These are phyloP conservation scores for Stromatinia cepivora DNA, from an alignment of 2,329 filamentous ascomycete species.

Conservation along the genomic window DNA sequence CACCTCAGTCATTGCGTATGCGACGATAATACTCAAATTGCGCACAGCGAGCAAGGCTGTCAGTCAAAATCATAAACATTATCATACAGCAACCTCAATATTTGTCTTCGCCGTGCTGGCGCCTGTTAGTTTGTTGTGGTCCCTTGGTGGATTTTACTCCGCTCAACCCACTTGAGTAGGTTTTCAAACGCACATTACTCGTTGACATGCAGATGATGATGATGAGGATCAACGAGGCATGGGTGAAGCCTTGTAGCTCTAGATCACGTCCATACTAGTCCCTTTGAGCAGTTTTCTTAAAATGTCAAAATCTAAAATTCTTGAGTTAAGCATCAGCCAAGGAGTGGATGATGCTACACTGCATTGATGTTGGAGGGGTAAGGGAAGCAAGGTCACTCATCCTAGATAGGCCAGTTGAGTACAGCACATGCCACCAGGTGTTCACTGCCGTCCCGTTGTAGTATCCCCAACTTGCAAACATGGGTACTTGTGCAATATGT, in stretches of 20 bases:
- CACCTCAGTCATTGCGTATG: conserved; percentile 16
- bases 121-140: conserved; percentile 11
- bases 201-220: conserved; percentile 23
- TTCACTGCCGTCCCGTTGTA: conserved; percentile 29
- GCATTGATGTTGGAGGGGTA: conserved; percentile 19
- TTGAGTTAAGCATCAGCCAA: conserved; percentile 22
- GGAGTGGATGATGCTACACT: conserved; percentile 22
- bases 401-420: conserved; percentile 16
- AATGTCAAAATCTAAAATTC: conserved; percentile 18
- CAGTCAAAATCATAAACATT: neutral
- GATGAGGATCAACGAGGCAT: conserved; percentile 23
- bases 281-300: conserved; percentile 14
- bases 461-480: conserved; percentile 20
- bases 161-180: conserved; percentile 11
- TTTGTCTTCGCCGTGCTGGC: conserved; percentile 11
- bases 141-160: conserved; percentile 3
- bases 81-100: neutral
- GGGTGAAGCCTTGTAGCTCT: conserved; percentile 20
- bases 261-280: conserved; percentile 3
- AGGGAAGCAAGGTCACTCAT: conserved; percentile 6
- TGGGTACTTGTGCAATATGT: conserved; percentile 22
- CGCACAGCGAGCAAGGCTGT: conserved; percentile 13
- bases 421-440: conserved; percentile 35
- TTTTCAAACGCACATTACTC: conserved; percentile 22
- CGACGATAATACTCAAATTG: conserved; percentile 9